phyloP scores from a whole-genome alignment of 106 monocot species.

The Hemerocallis citrina region DNA sequence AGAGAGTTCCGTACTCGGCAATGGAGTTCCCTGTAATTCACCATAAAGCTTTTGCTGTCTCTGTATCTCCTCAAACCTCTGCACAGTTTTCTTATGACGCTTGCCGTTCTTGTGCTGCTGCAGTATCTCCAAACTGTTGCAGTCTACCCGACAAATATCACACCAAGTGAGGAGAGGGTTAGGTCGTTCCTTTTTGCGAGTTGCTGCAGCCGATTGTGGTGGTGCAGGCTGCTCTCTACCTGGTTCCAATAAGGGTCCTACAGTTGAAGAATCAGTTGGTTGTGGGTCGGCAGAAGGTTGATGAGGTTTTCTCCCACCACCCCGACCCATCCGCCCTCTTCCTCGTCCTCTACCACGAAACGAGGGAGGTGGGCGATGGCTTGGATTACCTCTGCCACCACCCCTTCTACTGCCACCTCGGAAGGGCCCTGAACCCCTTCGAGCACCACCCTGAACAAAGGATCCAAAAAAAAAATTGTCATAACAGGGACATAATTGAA shows the following conservation, averaged over 20 bases:
- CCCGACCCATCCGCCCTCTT: constrained; percentile 5
- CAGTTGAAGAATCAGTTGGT: neutral
- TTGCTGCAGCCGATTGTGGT: neutral
- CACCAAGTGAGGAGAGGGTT: constrained; percentile 69
- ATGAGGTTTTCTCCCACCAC: constrained; percentile 13
- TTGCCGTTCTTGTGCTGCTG: constrained; percentile 83
- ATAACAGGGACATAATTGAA: too few species aligned
- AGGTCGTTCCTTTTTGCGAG: too few species aligned
- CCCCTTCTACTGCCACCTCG: constrained; percentile 29
- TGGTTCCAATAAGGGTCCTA: too few species aligned
- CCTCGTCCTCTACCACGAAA: constrained; percentile 15
- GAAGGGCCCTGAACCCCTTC: constrained; percentile 14
- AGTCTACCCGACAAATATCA: constrained; percentile 70
- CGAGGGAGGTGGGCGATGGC: constrained; percentile 3
- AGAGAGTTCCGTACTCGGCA: neutral
- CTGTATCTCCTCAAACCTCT: constrained; percentile 40
- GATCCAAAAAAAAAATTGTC: too few species aligned
- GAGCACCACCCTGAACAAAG: too few species aligned
- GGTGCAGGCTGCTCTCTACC: neutral
- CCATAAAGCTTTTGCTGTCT: constrained; percentile 37
- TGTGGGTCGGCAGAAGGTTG: neutral
- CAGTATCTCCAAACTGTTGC: constrained; percentile 66
- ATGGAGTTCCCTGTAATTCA: constrained; percentile 22
- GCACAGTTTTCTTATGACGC: constrained; percentile 53
- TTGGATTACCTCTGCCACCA: constrained; percentile 28